Evolutionary conservation across 768 basidiomycete genomes (phyloP), one percentile per base, ranked within the genome.

Genomic region (Amanita polypyramis): DNA sequence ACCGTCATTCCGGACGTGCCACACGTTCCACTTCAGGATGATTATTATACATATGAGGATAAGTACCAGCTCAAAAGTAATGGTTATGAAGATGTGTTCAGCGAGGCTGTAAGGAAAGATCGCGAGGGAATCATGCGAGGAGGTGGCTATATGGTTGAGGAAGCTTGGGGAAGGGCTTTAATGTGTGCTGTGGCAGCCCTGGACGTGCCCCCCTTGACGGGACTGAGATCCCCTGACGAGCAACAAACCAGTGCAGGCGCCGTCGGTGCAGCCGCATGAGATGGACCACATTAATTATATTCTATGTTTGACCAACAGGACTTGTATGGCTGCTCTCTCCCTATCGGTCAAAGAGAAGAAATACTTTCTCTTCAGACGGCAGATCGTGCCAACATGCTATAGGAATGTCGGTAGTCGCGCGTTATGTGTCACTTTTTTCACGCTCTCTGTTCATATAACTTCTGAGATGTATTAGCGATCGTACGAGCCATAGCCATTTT

Each of bases 151-250:
- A 71, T 67, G 52, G 70, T 88, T 3, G 80, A 86, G 52, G 85
- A 93, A 60, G 87, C 84, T 37, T 93, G 90, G 90, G 83, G 85
- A 56, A 72, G 90, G 47, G 88, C 87, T 10, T 60, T 94, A 49
- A 68, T 83, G 49, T 77, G 62, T 54, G 82, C 86, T 4, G 81
- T 92, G 19, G 80, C 80, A 32, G 86, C 77, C 1, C 60, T 93
- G 52, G 85, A 87, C 52, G 57, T 87, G 27, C 58, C 69, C 29
- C 79, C 82, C 1, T 60, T 75, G 29, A 59, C 62, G 34, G 74
- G 67, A 25, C 45, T 65, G 30, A 56, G 60, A 15, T 38, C 49
- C 23, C 17, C 11, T 7, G 47, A 34, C 29, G 44, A 14, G 15
- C 47, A 17, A 35, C 56, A 33, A 43, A 47, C 32, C 21, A 56